A percentile compares a stretch with the other conserved stretches of the same genome.
phyloP scores from a whole-genome alignment of 108 stramenopile genomes.

The Bacterosira constricta region DNA sequence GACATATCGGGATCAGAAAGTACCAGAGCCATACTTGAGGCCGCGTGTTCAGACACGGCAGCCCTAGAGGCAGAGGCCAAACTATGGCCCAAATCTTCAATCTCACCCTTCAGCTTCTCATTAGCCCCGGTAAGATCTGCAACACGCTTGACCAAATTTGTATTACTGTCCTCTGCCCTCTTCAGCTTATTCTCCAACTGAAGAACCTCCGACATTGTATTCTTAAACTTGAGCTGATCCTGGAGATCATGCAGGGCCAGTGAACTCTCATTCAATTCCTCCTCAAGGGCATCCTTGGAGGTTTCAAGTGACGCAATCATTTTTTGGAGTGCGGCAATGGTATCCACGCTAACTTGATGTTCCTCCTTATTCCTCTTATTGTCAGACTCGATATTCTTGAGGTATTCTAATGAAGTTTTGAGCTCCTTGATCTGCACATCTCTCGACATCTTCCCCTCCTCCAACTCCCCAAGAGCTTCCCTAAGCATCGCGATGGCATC shows the following conservation, averaged over 20 bases:
- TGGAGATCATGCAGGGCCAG: conserved; percentile 12
- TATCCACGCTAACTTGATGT: conserved; percentile 32
- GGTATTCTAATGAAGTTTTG: conserved; percentile 2
- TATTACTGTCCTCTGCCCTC: conserved; percentile 23
- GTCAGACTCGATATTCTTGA: not conserved
- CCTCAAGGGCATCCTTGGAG: conserved; percentile 14
- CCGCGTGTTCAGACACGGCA: not conserved
- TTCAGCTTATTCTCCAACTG: conserved; percentile 23
- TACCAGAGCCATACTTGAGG: not conserved
- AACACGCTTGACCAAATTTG: conserved; percentile 20
- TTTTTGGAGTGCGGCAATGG: conserved; percentile 28
- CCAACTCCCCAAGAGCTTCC: conserved; percentile 38
- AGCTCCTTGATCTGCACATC: conserved; percentile 5
- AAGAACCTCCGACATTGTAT: not conserved
- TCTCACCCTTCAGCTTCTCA: conserved; percentile 25
- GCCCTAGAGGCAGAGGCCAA: not conserved
- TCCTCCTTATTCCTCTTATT: conserved; percentile 11
- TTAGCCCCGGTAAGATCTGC: conserved; percentile 26
- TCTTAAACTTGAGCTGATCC: conserved; percentile 9
- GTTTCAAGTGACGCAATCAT: conserved; percentile 28
- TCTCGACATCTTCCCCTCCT: conserved; percentile 13
- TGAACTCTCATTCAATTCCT: conserved; percentile 26
- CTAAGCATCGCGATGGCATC: conserved; percentile 38
- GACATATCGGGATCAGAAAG: not conserved
- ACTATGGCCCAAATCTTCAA: conserved; percentile 28